phyloP scores from a whole-genome alignment of 1,284 basidiomycete genomes.

The Papiliotrema laurentii region DNA sequence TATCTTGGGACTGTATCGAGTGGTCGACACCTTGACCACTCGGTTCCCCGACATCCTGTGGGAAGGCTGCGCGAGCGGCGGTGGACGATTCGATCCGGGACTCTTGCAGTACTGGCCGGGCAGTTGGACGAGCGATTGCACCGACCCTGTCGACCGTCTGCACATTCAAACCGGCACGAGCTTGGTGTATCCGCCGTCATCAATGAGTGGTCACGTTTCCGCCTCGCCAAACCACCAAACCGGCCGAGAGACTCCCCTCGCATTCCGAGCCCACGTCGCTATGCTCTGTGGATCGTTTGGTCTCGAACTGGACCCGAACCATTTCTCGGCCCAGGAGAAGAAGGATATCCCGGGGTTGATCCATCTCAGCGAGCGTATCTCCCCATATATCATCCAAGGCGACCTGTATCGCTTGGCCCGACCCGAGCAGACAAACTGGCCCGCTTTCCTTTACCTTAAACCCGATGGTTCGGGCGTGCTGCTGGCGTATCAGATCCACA shows the following conservation, averaged over 20 bases:
- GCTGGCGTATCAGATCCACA: conserved; percentile 14
- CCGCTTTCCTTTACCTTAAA: conserved; percentile 21
- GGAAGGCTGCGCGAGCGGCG: conserved; percentile 38
- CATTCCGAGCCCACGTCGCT: conserved; percentile 40
- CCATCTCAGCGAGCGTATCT: conserved; percentile 19
- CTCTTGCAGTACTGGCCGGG: conserved; percentile 33
- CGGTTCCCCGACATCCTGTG: conserved; percentile 32
- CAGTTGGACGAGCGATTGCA: conserved; percentile 34
- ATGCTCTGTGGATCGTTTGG: conserved; percentile 41
- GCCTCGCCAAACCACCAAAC: conserved; percentile 34
- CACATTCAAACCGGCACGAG: conserved; percentile 32
- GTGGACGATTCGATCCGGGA: conserved; percentile 35
- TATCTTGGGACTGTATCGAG: conserved; percentile 36
- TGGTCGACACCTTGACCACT: conserved; percentile 25
- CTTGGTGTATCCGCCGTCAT: conserved; percentile 27
- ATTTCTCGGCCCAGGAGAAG: conserved; percentile 17
- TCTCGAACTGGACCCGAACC: conserved; percentile 32
- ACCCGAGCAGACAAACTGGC: conserved; percentile 25
- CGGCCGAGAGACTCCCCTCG: conserved; percentile 23
- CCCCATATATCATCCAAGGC: conserved; percentile 26
- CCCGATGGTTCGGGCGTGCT: conserved; percentile 14
- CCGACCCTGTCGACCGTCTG: conserved; percentile 32
- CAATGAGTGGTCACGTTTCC: conserved; percentile 32
- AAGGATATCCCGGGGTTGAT: conserved; percentile 18
- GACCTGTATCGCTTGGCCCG: conserved; percentile 26